Conservation (phyloP, 352 stramenopile species). For the Phytophthora sp. region DNA sequence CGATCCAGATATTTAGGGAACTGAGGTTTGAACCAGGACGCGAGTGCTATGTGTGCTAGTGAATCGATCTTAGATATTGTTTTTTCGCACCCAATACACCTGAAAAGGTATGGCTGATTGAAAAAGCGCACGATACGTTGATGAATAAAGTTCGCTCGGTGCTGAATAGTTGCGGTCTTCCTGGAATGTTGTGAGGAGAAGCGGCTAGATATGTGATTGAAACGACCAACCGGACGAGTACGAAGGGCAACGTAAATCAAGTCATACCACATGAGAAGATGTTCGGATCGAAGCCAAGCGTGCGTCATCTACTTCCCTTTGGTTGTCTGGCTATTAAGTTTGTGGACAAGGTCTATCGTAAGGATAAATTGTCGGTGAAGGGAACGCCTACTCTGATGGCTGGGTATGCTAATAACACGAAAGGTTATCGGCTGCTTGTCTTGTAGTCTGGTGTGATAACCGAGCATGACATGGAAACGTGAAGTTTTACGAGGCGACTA, state of each 20-base stretch:
- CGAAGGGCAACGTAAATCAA: constrained; percentile 11
- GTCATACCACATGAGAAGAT: constrained; percentile 19
- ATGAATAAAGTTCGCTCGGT: not conserved
- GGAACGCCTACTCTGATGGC: constrained; percentile 4
- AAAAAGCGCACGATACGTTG: not conserved
- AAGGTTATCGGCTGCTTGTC: constrained; percentile 19
- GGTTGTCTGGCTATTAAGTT: constrained; percentile 16
- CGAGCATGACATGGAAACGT: constrained; percentile 17
- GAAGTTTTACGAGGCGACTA: constrained; percentile 24
- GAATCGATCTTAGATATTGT: not conserved
- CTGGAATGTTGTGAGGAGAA: not conserved
- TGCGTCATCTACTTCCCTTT: constrained; percentile 13
- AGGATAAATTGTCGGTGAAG: constrained; percentile 14
- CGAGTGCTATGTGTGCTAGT: not conserved
- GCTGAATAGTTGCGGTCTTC: not conserved
- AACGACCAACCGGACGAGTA: constrained; percentile 1
- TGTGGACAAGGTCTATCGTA: constrained; percentile 19
- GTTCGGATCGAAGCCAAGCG: constrained; percentile 15
- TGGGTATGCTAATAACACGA: constrained; percentile 17
- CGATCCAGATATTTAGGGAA: too few relatives aligned
- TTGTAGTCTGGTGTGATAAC: constrained; percentile 10
- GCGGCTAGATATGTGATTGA: constrained; percentile 12
- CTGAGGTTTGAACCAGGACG: constrained; percentile 5
- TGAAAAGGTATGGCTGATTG: constrained; percentile 3
- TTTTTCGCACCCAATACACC: not conserved